phyloP scores from a whole-genome alignment of 129 eudicot genomes.

The Erigeron canadensis region DNA sequence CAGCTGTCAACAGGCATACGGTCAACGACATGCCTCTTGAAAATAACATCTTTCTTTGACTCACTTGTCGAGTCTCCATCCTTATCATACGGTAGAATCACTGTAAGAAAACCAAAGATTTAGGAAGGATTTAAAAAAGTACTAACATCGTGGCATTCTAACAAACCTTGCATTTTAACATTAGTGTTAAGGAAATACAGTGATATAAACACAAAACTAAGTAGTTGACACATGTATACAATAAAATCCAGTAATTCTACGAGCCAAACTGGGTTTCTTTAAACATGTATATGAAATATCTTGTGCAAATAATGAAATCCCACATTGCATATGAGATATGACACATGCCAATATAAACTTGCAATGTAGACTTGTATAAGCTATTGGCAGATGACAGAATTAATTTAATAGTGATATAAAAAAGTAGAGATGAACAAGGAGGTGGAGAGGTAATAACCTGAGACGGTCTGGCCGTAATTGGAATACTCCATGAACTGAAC shows the following conservation, averaged over 20 bases:
- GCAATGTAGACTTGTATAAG: no score
- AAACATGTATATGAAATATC: background rate
- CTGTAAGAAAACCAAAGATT: constrained; percentile 35
- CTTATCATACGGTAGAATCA: constrained; percentile 80
- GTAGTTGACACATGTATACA: no score
- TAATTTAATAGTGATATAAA: no score
- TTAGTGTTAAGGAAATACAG: no score
- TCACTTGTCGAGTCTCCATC: constrained; percentile 49
- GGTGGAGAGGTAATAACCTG: no score
- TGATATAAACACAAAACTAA: no score
- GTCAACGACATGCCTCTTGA: constrained; percentile 72
- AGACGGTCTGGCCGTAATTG: constrained; percentile 79
- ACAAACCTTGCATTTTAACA: background rate
- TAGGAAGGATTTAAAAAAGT: background rate
- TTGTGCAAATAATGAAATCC: background rate
- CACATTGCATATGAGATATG: background rate
- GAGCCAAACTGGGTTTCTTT: constrained; percentile 5
- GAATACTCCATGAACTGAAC: constrained; percentile 94
- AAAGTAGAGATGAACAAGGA: background rate
- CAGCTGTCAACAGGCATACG: constrained; percentile 93
- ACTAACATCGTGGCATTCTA: background rate
- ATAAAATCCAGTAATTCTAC: constrained; percentile 1
- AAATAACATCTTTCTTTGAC: constrained; percentile 54
- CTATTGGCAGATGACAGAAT: no score
- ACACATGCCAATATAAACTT: no score